Evolutionary conservation across 2,329 filamentous ascomycete genomes (phyloP), one percentile per base, ranked within the genome.

Genomic region (Thelonectria rubi): DNA sequence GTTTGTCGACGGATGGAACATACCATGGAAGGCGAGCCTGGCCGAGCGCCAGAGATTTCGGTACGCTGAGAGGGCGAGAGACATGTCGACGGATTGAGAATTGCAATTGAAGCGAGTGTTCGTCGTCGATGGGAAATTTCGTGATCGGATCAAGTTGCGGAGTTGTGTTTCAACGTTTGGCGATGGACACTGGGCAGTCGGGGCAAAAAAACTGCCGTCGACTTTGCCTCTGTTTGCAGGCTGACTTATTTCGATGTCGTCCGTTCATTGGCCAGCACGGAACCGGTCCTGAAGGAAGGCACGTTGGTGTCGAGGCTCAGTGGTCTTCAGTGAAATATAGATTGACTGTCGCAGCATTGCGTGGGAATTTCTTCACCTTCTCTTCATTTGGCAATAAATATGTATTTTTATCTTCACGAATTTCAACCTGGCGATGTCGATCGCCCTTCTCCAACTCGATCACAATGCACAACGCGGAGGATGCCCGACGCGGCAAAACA

Each of bases 11-110:
- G 18, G 32, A 37, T 9, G 3, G 53, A 43, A 58, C 73, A 34
- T 81, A 94, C 93, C 92, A 80, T 90, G 82, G 75, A 99, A 99
- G 62, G 94, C 93, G 66, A 96, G 82, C 66, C 88, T 84, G 34
- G 92, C 88, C 20, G 94, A 91, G 64, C 94, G 93, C 70, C 97
- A 83, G 43, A 98, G 81, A 68, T 90, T 84, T 73, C 93, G 84
- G 80, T 97, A 98, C 39, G 92, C 93, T 73, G 85, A 82, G 57
- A 93, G 80, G 15, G 92, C 91, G 82, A 93, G 88, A 17, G 66
- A 58, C 66, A 71, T 71, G 40, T 32, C 63, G 49, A 58, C 3
- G 6, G 15, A 20, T 24, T 18, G 50, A 40, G 5, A 17, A 12
- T 17, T 53, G 11, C 20, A 40, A 50, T 17, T 37, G 50, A 39